Evolutionary conservation across 2,329 filamentous ascomycete species (phyloP).

Genomic region (Talaromyces funiculosus): DNA sequence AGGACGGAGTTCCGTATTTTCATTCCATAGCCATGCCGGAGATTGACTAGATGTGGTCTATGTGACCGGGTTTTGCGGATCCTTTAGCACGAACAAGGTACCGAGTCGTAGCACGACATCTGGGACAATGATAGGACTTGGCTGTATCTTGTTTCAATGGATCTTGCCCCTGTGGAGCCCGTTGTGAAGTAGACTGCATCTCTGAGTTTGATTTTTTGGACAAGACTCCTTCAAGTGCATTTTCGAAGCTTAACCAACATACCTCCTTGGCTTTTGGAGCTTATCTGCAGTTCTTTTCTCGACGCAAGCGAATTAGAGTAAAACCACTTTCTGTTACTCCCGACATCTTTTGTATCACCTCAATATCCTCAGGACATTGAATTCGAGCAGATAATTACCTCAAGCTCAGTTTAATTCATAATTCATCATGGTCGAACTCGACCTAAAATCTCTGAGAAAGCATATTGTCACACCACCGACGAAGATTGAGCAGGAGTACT

Average conservation of each 20-base stretch:
- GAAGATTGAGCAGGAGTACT: constrained; percentile 35
- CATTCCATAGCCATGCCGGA: not conserved
- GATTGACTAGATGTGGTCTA: not conserved
- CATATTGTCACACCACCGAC: constrained; percentile 2
- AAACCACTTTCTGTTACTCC: not conserved
- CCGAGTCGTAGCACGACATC: not conserved
- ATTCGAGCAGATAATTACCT: not conserved
- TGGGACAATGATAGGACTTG: not conserved
- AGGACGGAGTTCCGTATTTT: not conserved
- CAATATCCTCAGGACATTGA: not conserved
- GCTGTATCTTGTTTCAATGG: not conserved
- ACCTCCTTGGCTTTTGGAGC: not conserved
- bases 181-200: not conserved
- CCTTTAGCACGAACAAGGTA: not conserved
- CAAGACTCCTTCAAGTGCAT: not conserved
- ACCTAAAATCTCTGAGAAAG: constrained; percentile 5
- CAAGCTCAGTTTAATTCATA: not conserved
- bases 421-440: constrained; percentile 4
- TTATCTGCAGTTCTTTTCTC: not conserved
- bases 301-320: not conserved
- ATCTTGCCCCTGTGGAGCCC: not conserved
- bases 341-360: not conserved
- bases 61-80: not conserved
- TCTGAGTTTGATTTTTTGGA: not conserved
- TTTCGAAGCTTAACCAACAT: not conserved